Conservation (phyloP, 2,329 filamentous ascomycete species). For the Paecilomyces variotii region DNA sequence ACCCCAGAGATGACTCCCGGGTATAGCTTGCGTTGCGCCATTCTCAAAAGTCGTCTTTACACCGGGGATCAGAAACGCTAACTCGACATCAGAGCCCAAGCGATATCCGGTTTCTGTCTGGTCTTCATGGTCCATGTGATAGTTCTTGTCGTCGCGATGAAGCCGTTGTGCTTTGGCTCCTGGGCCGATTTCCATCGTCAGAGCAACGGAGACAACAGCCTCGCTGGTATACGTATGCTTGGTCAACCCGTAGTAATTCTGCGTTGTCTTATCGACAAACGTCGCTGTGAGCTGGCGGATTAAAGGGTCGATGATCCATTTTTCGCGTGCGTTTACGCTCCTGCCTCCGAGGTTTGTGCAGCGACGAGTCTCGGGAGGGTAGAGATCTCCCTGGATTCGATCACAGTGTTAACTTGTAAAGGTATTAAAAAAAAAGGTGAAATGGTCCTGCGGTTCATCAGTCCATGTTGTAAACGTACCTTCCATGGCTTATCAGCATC, state of each 20-base stretch:
- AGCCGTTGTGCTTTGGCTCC: slow-evolving; percentile 33
- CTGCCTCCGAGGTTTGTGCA: not conserved
- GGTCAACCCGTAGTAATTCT: slow-evolving; percentile 19
- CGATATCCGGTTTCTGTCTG: slow-evolving; percentile 33
- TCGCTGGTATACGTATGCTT: slow-evolving; percentile 19
- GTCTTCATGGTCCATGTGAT: slow-evolving; percentile 22
- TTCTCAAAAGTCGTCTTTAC: slow-evolving; percentile 36
- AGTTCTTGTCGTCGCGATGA: slow-evolving; percentile 32
- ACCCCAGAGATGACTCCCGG: slow-evolving; percentile 35
- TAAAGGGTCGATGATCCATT: slow-evolving; percentile 5
- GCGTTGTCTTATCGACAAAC: slow-evolving; percentile 19
- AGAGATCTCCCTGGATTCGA: not conserved
- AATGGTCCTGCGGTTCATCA: too few species aligned
- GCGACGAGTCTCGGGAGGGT: not conserved
- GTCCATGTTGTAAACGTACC: not conserved
- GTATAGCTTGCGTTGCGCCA: slow-evolving; percentile 36
- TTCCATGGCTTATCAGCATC: not conserved
- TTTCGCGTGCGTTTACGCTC: not conserved
- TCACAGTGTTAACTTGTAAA: not conserved
- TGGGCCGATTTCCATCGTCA: slow-evolving; percentile 23
- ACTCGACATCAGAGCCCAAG: slow-evolving; percentile 8
- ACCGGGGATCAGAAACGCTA: slow-evolving; percentile 18
- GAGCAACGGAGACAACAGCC: slow-evolving; percentile 14
- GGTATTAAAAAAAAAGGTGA: too few species aligned
- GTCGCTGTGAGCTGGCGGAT: slow-evolving; percentile 9